Evolutionary conservation across 108 stramenopile species (phyloP), one percentile per base, ranked within the genome.

Genomic region (Skeletonema grethae): DNA sequence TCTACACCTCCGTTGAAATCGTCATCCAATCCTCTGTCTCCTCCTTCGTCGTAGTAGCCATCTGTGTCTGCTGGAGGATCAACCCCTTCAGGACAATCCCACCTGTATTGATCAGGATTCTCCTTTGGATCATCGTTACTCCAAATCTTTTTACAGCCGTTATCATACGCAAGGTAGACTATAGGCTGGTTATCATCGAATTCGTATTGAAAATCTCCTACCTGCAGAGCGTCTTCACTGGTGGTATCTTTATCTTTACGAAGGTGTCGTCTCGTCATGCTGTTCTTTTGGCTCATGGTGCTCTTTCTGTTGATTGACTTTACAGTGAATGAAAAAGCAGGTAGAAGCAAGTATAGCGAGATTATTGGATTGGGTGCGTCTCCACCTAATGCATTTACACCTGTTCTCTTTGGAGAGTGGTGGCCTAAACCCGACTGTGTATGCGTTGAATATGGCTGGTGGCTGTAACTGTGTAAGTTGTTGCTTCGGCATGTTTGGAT

Each of bases 21-120:
- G 18, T 48, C 46, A 7, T 48, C 46, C 16, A 48, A 18, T 22
- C 20, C 50, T 22, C 22, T 53, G n/a, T 53, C 50, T 53, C 50
- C 50, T 48, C 46, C 25, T 28, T 28, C 25, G 1, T 28, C 25
- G 25, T 1, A 1, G 25, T 28, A 28, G 0, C 25, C 46, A 6
- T 18, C 46, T n/a, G 41, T 43, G n/a, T 53, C 50, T 22, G 18
- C 22, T 22, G 50, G 50, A 22, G 50, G 50, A 53, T 53, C 22
- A 53, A 53, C 50, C 22, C 50, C 50, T 53, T 22, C 20, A 5
- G 50, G 50, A 53, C 50, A 53, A 53, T 53, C 50, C 50, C 50
- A 53, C 50, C 22, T 7, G 22, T 24, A 53, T 0, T 3, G 0
- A 0, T 8, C 50, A 9, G 50, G 50, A n/a, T 53, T 53, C n/a